Evolutionary conservation across 108 stramenopile species (phyloP).

Genomic region (Cyclotella atomus): DNA sequence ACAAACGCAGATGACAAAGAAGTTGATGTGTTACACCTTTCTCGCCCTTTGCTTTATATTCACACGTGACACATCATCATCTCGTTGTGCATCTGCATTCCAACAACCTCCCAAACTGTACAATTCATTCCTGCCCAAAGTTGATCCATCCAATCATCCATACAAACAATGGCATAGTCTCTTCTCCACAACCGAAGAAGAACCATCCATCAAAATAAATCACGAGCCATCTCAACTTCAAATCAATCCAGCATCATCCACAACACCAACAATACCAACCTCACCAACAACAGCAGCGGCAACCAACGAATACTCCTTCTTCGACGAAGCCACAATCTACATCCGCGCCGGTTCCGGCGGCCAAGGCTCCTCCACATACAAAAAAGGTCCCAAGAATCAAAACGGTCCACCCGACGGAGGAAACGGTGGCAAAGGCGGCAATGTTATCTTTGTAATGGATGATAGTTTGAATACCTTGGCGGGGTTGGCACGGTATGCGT

Average conservation of each 20-base stretch:
- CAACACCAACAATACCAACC: background rate
- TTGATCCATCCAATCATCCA: too few species aligned
- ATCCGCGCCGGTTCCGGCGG: constrained; percentile 88
- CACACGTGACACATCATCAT: too few species aligned
- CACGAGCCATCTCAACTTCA: background rate
- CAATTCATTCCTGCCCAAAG: too few species aligned
- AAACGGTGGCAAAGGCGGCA: constrained; percentile 92
- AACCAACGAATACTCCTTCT: constrained; percentile 85
- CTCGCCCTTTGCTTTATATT: too few species aligned
- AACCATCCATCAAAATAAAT: too few species aligned
- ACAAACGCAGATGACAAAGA: too few species aligned
- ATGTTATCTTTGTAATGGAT: constrained; percentile 83
- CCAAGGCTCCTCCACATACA: constrained; percentile 84
- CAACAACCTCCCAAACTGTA: too few species aligned
- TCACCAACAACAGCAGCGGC: background rate
- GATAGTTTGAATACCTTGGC: constrained; percentile 91
- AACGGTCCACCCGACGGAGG: constrained; percentile 93
- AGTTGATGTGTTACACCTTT: too few species aligned
- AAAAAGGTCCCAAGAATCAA: constrained; percentile 69
- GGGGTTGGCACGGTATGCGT: constrained; percentile 69
- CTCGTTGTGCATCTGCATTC: too few species aligned
- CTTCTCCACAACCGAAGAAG: too few species aligned
- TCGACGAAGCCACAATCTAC: constrained; percentile 84
- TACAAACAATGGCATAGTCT: too few species aligned
- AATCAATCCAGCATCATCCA: background rate